Conservation (phyloP, 2,329 filamentous ascomycete species). For the Xylaria hypoxylon region DNA sequence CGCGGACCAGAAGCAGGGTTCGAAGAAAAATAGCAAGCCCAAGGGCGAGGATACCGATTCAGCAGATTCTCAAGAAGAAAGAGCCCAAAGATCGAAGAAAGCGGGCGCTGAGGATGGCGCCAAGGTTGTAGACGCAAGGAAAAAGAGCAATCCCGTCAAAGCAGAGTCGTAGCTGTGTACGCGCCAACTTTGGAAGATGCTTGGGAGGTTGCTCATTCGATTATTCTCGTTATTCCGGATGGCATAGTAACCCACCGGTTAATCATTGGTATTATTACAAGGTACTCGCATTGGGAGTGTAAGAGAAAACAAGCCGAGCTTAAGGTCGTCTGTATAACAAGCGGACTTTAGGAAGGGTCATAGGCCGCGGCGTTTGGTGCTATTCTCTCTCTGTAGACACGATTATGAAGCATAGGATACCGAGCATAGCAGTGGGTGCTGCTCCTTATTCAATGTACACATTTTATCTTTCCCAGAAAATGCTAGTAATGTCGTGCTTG, state of each 20-base stretch:
- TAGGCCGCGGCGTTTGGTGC: slow-evolving; percentile 46
- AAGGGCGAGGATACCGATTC: slow-evolving; percentile 31
- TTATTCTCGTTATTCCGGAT: slow-evolving; percentile 24
- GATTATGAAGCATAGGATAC: slow-evolving; percentile 46
- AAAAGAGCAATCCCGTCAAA: slow-evolving; percentile 43
- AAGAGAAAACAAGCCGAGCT: slow-evolving; percentile 29
- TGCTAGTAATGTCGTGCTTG: slow-evolving; percentile 18
- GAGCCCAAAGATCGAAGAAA: slow-evolving; percentile 37
- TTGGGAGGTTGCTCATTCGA: slow-evolving; percentile 21
- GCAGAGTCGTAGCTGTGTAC: slow-evolving; percentile 40
- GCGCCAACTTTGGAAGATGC: slow-evolving; percentile 8
- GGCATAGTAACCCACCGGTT: slow-evolving; percentile 18
- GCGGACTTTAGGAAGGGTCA: slow-evolving; percentile 45
- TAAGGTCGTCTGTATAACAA: slow-evolving; percentile 46
- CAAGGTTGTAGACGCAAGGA: slow-evolving; percentile 37
- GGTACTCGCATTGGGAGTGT: slow-evolving; percentile 31
- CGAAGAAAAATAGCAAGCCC: slow-evolving; percentile 34
- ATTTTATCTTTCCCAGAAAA: slow-evolving; percentile 30
- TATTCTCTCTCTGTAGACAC: slow-evolving; percentile 42
- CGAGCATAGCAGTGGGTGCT: slow-evolving; percentile 40
- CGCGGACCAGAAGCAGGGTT: slow-evolving; percentile 24
- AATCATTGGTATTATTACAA: slow-evolving; percentile 30
- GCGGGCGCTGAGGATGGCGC: slow-evolving; percentile 35
- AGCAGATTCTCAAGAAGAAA: slow-evolving; percentile 39
- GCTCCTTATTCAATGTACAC: slow-evolving; percentile 45